A percentile compares a stretch with the other conserved stretches of the same genome.
Evolutionary conservation across 441 rosid genomes (phyloP).

Genomic region (Biscutella laevigata): DNA sequence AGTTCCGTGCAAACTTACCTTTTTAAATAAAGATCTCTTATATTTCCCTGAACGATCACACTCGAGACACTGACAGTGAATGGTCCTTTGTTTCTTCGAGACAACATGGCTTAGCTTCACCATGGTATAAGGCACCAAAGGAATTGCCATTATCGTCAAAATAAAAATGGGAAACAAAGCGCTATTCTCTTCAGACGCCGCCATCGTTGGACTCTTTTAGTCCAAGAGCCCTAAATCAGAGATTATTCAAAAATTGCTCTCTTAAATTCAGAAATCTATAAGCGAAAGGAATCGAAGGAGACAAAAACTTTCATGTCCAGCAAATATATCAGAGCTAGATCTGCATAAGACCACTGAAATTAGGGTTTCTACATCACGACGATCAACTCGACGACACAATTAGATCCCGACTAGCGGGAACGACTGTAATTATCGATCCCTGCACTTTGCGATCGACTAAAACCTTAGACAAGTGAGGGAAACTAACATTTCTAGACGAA

Average conservation of each 20-base stretch:
- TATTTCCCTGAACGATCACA: conserved; percentile 82
- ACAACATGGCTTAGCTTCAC: conserved; percentile 62
- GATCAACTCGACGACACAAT: neutral
- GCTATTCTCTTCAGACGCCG: conserved; percentile 71
- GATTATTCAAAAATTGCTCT: conserved; percentile 4
- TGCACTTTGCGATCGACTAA: too few relatives aligned
- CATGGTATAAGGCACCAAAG: conserved; percentile 77
- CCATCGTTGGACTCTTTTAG: conserved; percentile 47
- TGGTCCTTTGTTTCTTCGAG: conserved; percentile 51
- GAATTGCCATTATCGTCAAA: conserved; percentile 86
- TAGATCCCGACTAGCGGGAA: neutral
- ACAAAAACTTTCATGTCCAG: neutral
- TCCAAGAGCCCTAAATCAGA: conserved; percentile 16
- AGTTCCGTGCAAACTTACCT: conserved; percentile 34
- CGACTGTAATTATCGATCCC: too few relatives aligned
- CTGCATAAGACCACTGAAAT: neutral
- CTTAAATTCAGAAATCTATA: conserved; percentile 3
- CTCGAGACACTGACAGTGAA: conserved; percentile 72
- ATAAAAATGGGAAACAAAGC: conserved; percentile 85
- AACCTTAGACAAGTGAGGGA: too few relatives aligned
- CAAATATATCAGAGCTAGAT: conserved; percentile 6
- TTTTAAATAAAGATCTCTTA: conserved; percentile 58
- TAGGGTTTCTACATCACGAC: neutral
- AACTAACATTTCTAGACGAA: too few relatives aligned
- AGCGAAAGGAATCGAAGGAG: neutral